Base-by-base conservation (phyloP, 345 rosid genomes). In the Gossypium sturtianum region DNA sequence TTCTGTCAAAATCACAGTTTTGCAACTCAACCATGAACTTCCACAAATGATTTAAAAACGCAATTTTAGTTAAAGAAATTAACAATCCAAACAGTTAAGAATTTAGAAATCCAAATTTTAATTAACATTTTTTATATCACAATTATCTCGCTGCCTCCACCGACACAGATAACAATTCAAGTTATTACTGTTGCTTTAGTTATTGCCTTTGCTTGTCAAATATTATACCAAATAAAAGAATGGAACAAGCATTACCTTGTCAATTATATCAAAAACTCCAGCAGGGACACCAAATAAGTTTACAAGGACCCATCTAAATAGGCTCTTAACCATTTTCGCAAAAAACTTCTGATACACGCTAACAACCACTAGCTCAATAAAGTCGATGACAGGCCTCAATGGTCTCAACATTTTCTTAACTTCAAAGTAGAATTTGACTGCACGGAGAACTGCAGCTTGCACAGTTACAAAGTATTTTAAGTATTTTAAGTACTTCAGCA, bases 371-470 rank as follows among this genome's bases (percentile, higher is more conserved):
- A 91, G 94, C 80, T 95, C 99, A 0, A 90, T 85, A 16, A 93
- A 85, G 79, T 93, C 97, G 73, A 95, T 92, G 19, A 97, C 89
- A 2, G 92, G 78, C 76, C 90, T 93, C 84, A 93, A 78, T 2
- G 93, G 97, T 23, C 99, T 97, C 1, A 93, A 82, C 83, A 81
- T 85, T 23, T 89, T 94, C 85, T 95, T 95, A 9, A 94, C 94
- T 79, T 83, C 82, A 8, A 77, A 79, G 72, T 95, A 95, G 23
- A 95, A 82, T 38, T 82, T 76, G 65, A 81, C 71, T 0, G 89
- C 91, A 73, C 90, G 86, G 15, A 90, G 66, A 16, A 86, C 83
- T 8, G 89, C 92, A 60, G 86, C 93, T 84, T 95, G 99, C 74
- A 90, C 94, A 51, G 89, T 91, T 79, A 87, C 88, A 78, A 93